Conservation (phyloP, 371 early-diverging fungal species). For the Mortierella sp. region DNA sequence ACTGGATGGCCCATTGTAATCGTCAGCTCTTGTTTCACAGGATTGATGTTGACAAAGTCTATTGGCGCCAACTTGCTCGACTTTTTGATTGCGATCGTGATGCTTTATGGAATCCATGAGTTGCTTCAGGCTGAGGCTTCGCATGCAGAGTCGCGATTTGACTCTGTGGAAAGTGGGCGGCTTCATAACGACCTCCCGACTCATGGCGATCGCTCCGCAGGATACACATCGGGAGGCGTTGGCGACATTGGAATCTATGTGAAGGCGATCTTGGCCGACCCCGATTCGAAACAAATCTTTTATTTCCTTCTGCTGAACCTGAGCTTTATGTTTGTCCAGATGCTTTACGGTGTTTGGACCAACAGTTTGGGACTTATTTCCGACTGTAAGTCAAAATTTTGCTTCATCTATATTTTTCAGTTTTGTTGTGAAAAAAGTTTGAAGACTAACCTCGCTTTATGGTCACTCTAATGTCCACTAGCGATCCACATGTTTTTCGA, state of each 20-base stretch:
- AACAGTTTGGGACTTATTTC: constrained; percentile 94
- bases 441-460: neutral
- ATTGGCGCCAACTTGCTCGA: constrained; percentile 52
- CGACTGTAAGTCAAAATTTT: constrained; percentile 75
- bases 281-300: constrained; percentile 91
- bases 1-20: constrained; percentile 54
- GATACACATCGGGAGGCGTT: constrained; percentile 33
- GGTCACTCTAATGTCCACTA: constrained; percentile 21
- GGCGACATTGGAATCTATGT: constrained; percentile 55
- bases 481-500: constrained; percentile 99
- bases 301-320: constrained; percentile 92
- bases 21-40: constrained; percentile 45
- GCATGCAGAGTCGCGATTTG: constrained; percentile 30
- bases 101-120: constrained; percentile 54
- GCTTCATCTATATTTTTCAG: neutral
- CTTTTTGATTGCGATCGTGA: constrained; percentile 47
- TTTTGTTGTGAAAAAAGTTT: neutral
- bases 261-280: constrained; percentile 70
- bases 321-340: constrained; percentile 94
- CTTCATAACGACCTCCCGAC: constrained; percentile 32
- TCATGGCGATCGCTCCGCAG: constrained; percentile 27
- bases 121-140: constrained; percentile 39
- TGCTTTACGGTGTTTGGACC: constrained; percentile 91
- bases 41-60: constrained; percentile 46
- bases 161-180: constrained; percentile 40